phyloP scores from a whole-genome alignment of 1,139 yeast genomes.

The Meyerozyma guilliermondii region DNA sequence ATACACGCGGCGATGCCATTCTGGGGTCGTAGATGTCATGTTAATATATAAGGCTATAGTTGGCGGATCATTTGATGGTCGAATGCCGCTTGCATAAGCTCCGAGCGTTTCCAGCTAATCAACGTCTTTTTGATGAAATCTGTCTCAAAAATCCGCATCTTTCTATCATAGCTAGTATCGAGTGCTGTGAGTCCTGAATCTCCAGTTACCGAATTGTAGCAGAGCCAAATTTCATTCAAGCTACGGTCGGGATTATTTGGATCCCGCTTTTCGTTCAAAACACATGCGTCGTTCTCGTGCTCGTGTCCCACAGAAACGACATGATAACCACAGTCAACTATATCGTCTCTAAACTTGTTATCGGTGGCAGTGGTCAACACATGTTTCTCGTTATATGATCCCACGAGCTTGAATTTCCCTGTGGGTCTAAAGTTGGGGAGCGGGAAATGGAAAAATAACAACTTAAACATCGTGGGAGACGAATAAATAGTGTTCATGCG shows the following conservation, averaged over 20 bases:
- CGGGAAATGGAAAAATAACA: constrained; percentile 48
- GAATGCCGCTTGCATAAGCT: constrained; percentile 21
- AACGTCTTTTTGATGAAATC: constrained; percentile 21
- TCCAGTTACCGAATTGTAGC: constrained; percentile 38
- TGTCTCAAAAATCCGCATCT: constrained; percentile 32
- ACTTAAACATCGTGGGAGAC: constrained; percentile 17
- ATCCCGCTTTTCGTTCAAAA: constrained; percentile 9
- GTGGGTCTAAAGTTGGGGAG: constrained; percentile 48
- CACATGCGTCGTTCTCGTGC: constrained; percentile 52
- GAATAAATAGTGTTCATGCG: constrained; percentile 6
- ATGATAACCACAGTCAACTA: constrained; percentile 32
- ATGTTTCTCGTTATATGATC: constrained; percentile 44
- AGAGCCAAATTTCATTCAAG: constrained; percentile 28
- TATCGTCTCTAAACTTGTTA: constrained; percentile 30
- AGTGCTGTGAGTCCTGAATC: constrained; percentile 29
- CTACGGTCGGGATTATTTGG: background rate
- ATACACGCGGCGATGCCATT: background rate
- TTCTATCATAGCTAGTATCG: constrained; percentile 23
- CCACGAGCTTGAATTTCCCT: constrained; percentile 44
- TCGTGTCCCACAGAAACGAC: constrained; percentile 52
- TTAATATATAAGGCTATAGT: background rate
- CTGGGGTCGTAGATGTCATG: background rate
- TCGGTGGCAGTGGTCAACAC: constrained; percentile 31
- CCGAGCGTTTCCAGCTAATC: constrained; percentile 38
- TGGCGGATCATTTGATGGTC: constrained; percentile 31